Evolutionary conservation across 2,329 filamentous ascomycete species (phyloP), one percentile per base, ranked within the genome.

Genomic region (Rutstroemia sp.): DNA sequence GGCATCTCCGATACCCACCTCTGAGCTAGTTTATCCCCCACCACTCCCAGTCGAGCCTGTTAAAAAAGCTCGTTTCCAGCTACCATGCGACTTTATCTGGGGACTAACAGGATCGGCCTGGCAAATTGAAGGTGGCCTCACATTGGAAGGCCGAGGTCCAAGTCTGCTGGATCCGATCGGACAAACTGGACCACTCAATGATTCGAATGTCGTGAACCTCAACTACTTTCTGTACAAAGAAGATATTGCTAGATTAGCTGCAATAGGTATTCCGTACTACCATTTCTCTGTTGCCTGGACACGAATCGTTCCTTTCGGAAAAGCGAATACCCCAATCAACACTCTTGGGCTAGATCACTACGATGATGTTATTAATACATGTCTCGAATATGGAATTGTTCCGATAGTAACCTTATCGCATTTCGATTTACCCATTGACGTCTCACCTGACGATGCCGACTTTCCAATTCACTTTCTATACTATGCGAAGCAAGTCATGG

Each of bases 151-250:
- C 9, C 71, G 72, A 37, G 62, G 69, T 0, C 75, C 73, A 0
- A 16, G 12, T 2, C 9, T 19, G 16, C 7, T 42, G 1, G n/a
- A 42, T 17, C 7, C 17, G 5, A n/a, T 19, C 16, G 16, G 39
- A n/a, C 23, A 7, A 23, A 47, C 7, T 47, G 45, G 19, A 4
- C 12, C 9, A n/a, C 7, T 10, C 9, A 23, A 47, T 16, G 45
- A 47, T 25, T 47, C 19, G 4, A 27, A 16, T n/a, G 19, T 23
- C 6, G 45, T n/a, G 7, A 8, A 78, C 12, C 9, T 34, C 52
- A 79, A 80, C 63, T 80, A 77, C 58, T 68, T 77, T n/a, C 80
- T 79, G 63, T 47, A 47, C 14, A 79, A 79, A 64, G 77, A 80
- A 63, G 76, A 80, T 38, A 79, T 80, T 21, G 76, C 75, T 58